These are phyloP conservation scores for Pterulicium gracile DNA, from an alignment of 1,284 basidiomycete species.

Conservation along the genomic window DNA sequence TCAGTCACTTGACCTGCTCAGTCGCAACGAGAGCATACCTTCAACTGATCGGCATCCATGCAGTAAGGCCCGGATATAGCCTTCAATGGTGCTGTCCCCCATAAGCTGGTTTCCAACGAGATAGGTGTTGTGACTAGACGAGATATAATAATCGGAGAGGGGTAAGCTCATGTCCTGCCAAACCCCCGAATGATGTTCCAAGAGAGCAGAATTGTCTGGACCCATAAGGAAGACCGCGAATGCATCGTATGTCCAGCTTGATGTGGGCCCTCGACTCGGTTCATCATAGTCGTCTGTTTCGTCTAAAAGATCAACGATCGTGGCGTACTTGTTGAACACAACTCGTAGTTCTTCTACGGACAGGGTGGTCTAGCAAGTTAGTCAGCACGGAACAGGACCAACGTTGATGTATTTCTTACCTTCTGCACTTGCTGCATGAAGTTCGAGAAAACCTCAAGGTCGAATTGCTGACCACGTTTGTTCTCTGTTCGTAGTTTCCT, in stretches of 20 bases:
- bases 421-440: constrained; percentile 66
- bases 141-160: constrained; percentile 84
- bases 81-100: constrained; percentile 90
- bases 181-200: constrained; percentile 30
- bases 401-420: constrained; percentile 24
- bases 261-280: not conserved
- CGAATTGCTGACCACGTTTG: constrained; percentile 29
- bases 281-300: constrained; percentile 23
- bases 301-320: constrained; percentile 11
- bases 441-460: constrained; percentile 43
- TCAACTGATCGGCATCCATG: constrained; percentile 91
- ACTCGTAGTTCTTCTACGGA: constrained; percentile 32
- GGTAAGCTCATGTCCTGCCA: constrained; percentile 72
- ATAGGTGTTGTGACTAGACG: constrained; percentile 96
- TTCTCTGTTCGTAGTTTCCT: constrained; percentile 33
- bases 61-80: constrained; percentile 88
- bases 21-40: constrained; percentile 36
- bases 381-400: no score
- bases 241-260: constrained; percentile 26
- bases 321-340: constrained; percentile 48
- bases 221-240: constrained; percentile 75
- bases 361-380: constrained; percentile 36
- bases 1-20: no score
- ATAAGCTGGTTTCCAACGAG: constrained; percentile 91
- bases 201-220: constrained; percentile 49